phyloP scores from a whole-genome alignment of 768 basidiomycete species.

The Lentinula lateritia region DNA sequence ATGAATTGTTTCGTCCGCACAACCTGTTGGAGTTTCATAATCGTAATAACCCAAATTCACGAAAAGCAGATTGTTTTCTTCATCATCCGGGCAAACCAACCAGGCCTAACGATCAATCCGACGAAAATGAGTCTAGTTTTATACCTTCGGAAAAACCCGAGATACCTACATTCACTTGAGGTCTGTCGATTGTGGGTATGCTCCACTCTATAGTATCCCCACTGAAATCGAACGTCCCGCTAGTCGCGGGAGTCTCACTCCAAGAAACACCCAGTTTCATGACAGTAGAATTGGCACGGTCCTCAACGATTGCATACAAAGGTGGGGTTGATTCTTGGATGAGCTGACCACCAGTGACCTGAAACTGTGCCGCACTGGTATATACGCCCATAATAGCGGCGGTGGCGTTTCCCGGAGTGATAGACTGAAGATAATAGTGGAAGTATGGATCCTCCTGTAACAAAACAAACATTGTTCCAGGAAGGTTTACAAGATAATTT shows the following conservation, averaged over 20 bases:
- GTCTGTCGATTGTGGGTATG: constrained; percentile 40
- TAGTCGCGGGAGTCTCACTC: constrained; percentile 39
- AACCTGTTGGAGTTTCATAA: constrained; percentile 47
- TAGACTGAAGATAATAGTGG: constrained; percentile 56
- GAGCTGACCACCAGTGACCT: constrained; percentile 49
- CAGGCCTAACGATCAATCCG: constrained; percentile 27
- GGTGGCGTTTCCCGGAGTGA: constrained; percentile 26
- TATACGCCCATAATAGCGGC: constrained; percentile 48
- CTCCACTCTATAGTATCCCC: constrained; percentile 60
- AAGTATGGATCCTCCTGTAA: constrained; percentile 49
- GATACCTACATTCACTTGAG: constrained; percentile 43
- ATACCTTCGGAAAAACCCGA: not conserved
- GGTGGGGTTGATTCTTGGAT: constrained; percentile 40
- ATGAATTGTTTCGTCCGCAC: constrained; percentile 36
- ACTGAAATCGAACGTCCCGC: constrained; percentile 47
- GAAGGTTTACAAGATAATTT: not conserved
- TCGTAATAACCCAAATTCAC: not conserved
- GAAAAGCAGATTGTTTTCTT: constrained; percentile 16
- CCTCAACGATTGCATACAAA: constrained; percentile 47
- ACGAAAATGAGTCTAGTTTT: not conserved
- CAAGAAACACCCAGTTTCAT: constrained; percentile 45
- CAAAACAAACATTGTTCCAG: not conserved
- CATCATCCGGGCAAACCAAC: constrained; percentile 45
- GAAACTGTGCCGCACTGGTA: constrained; percentile 51
- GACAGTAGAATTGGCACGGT: constrained; percentile 37